Evolutionary conservation across 1,284 basidiomycete species (phyloP), one percentile per base, ranked within the genome.

Genomic region (Amanita bisporigera): DNA sequence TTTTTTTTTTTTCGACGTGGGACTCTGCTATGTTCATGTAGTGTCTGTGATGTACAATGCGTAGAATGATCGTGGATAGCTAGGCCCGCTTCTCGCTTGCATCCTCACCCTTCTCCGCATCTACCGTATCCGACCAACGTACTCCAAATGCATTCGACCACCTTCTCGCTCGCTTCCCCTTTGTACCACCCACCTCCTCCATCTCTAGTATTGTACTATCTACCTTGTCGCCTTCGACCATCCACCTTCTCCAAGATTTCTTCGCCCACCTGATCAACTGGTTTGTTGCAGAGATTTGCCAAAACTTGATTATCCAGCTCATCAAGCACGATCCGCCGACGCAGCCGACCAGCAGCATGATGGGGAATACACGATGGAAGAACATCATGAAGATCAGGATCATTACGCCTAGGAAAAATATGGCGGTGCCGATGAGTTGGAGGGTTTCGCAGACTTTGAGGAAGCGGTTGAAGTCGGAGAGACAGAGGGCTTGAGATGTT

Each of bases 321-420:
- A 66, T 21, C 21, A 47, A 12, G 31, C 43, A 49, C 0, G 49
- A 5, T 19, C 61, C 33, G 14, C 14, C 2, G 17, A 54, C 21
- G 21, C 61, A 63, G 21, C 49, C 38, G 15, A 54, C 49, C 21
- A 54, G 31, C 14, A 59, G 41, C 31, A 66, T 52, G 45, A 63
- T 55, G 15, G 61, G 49, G 40, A 62, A 62, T 7, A 55, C 45
- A 17, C 31, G 38, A 14, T 61, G 47, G 36, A 40, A 29, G 41
- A 66, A 66, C 49, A 63, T 62, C 61, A 66, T 33, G 36, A 66
- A 58, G 40, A 63, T 65, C 49, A 54, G 21, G 24, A 63, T 40
- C 47, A 49, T 54, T 5, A 63, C 50, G 47, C 61, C 49, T 12
- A 54, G 29, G 49, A 63, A 63, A 33, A 63, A 63, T 21, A 26